Conservation (phyloP, 2,329 filamentous ascomycete genomes). For the Arthroderma sp. region DNA sequence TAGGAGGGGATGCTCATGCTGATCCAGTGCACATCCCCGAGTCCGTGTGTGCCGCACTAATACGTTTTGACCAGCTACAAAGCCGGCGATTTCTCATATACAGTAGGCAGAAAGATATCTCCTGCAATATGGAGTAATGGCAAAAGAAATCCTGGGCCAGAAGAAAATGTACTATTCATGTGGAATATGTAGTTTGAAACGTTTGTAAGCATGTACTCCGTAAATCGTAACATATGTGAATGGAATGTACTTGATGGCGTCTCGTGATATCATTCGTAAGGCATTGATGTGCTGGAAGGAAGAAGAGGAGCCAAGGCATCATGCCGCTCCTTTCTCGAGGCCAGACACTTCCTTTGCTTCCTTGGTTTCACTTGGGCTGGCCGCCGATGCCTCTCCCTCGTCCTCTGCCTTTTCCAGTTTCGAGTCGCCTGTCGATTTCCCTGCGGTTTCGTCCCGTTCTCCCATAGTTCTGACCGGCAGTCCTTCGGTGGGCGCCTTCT, state of each 20-base stretch:
- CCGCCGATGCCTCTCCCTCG: slow-evolving; percentile 26
- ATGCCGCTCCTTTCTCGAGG: neutral
- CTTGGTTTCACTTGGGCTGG: slow-evolving; percentile 25
- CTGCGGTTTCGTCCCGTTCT: slow-evolving; percentile 20
- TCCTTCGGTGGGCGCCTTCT: neutral
- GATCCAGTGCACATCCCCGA: neutral
- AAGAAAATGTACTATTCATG: neutral
- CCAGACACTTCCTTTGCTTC: slow-evolving; percentile 12
- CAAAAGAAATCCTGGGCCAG: neutral
- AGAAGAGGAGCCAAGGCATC: neutral
- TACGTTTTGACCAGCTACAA: neutral
- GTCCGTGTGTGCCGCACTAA: neutral
- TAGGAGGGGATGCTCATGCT: neutral
- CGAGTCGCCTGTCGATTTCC: slow-evolving; percentile 30
- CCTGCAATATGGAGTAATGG: neutral
- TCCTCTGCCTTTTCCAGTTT: slow-evolving; percentile 18
- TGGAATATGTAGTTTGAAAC: neutral
- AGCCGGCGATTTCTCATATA: neutral
- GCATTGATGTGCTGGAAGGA: neutral
- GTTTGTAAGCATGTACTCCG: neutral
- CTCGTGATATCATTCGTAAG: neutral
- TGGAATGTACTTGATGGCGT: neutral
- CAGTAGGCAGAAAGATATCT: too few species aligned
- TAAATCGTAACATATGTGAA: neutral
- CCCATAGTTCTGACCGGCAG: neutral